phyloP scores from a whole-genome alignment of 2,329 filamentous ascomycete genomes.

The Boeremia exigua region DNA sequence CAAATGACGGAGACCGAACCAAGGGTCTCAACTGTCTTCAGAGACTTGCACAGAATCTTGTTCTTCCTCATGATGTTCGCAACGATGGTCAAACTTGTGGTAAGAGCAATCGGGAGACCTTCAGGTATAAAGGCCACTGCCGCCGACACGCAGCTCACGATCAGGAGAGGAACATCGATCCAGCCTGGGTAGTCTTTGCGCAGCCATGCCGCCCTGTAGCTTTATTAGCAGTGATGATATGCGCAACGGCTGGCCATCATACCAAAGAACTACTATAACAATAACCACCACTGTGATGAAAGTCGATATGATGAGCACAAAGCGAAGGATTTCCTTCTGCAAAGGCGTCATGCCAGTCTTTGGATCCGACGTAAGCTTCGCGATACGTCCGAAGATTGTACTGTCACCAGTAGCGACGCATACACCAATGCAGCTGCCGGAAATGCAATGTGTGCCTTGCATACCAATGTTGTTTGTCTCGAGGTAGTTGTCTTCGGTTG shows the following conservation, averaged over 20 bases:
- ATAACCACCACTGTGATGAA: conserved; percentile 72
- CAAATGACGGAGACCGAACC: conserved; percentile 76
- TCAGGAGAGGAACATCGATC: conserved; percentile 74
- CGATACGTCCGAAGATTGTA: conserved; percentile 79
- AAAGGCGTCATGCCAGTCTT: conserved; percentile 72
- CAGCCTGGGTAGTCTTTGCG: conserved; percentile 69
- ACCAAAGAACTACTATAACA: conserved; percentile 71
- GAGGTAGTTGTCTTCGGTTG: conserved; percentile 72
- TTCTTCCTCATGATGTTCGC: conserved; percentile 79
- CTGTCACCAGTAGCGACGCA: conserved; percentile 74
- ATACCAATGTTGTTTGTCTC: conserved; percentile 78
- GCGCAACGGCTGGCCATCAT: conserved; percentile 12
- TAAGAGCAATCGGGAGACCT: conserved; percentile 46
- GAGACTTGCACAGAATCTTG: conserved; percentile 78
- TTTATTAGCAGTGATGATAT: conserved; percentile 8
- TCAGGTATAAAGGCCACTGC: conserved; percentile 76
- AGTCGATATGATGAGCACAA: conserved; percentile 72
- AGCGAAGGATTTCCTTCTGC: conserved; percentile 74
- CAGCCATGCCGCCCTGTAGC: conserved; percentile 70
- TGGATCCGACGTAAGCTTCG: conserved; percentile 72
- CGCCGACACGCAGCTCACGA: conserved; percentile 70
- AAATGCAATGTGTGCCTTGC: conserved; percentile 79
- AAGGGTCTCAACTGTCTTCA: conserved; percentile 79
- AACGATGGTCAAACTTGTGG: conserved; percentile 73
- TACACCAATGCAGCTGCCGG: conserved; percentile 69